These are phyloP conservation scores for Backusella tuberculispora DNA, from an alignment of 192 early-diverging fungal genomes.

Conservation along the genomic window DNA sequence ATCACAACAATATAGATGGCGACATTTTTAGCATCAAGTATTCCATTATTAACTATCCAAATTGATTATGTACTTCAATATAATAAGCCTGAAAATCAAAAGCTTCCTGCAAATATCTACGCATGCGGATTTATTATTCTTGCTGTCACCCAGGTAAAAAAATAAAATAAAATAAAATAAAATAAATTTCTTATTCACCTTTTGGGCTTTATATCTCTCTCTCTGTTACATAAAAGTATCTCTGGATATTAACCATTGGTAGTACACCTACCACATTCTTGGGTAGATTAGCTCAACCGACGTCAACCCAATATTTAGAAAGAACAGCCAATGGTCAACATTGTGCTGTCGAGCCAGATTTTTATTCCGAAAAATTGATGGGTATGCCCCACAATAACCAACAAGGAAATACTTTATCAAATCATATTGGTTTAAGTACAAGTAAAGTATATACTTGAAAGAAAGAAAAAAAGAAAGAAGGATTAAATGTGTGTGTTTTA, in stretches of 20 bases:
- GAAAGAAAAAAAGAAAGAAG: neutral
- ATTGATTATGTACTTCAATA: slow-evolving; percentile 24
- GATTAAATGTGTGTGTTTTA: neutral
- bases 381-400: neutral
- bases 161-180: too few relatives aligned
- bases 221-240: slow-evolving; percentile 36
- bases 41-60: slow-evolving; percentile 27
- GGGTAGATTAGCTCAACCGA: neutral
- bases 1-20: slow-evolving; percentile 25
- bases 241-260: slow-evolving; percentile 74
- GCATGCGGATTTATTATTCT: slow-evolving; percentile 35
- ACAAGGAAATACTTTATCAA: neutral
- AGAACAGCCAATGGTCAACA: neutral
- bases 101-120: neutral
- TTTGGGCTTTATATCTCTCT: neutral
- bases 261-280: slow-evolving; percentile 58
- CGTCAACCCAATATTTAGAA: neutral
- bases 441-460: neutral
- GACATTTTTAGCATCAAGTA: slow-evolving; percentile 35
- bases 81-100: neutral
- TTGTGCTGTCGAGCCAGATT: neutral
- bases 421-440: slow-evolving; percentile 8
- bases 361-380: slow-evolving; percentile 15
- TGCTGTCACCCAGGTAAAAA: slow-evolving; percentile 36
- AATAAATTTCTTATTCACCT: neutral